Evolutionary conservation across 805 yeast genomes (phyloP), one percentile per base, ranked within the genome.

Genomic region (Saturnispora gosingensis): DNA sequence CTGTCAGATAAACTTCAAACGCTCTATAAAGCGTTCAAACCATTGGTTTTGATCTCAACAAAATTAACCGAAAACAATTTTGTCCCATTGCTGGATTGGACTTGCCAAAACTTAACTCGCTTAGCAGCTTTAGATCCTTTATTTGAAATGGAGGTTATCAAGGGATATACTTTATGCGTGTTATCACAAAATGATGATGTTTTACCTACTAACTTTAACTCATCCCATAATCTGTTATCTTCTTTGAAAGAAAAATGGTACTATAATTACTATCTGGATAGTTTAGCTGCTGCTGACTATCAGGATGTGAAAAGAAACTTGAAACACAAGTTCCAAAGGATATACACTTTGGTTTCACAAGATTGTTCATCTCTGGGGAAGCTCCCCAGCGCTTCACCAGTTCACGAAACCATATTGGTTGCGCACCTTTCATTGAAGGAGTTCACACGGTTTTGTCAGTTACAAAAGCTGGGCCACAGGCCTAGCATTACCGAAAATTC

Each of bases 361-460:
- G 24, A 15, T 10, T 25, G 16, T 7, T 11, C 13, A 36, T 25
- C 35, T 13, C 13, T 32, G 10, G 72, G 69, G 54, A 58, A 74
- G 3, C 10, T 46, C 9, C 38, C 38, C 8, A n/a, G 18, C 16
- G 11, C 15, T 9, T 46, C 49, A 11, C 45, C 49, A 5, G 5
- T 46, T 11, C 16, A 46, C 20, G 38, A 38, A 20, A 46, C 40
- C 8, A 15, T 46, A 28, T 38, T 32, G 4, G 45, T 39, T 6
- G 44, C 49, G 6, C 44, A 46, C 46, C 69, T 79, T 0, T 61
- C 76, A 0, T 59, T 76, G 24, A 74, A 81, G 3, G 79, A 81
- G 3, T 66, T 76, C 9, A 63, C 76, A 15, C 76, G 82, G 40
- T 8, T 62, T 77, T 47, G 82, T 80, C 27, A 68, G 62, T 44